A percentile compares a stretch with the other conserved stretches of the same genome.
Evolutionary conservation across 2,329 filamentous ascomycete genomes (phyloP).

Genomic region (Mycogone perniciosa): DNA sequence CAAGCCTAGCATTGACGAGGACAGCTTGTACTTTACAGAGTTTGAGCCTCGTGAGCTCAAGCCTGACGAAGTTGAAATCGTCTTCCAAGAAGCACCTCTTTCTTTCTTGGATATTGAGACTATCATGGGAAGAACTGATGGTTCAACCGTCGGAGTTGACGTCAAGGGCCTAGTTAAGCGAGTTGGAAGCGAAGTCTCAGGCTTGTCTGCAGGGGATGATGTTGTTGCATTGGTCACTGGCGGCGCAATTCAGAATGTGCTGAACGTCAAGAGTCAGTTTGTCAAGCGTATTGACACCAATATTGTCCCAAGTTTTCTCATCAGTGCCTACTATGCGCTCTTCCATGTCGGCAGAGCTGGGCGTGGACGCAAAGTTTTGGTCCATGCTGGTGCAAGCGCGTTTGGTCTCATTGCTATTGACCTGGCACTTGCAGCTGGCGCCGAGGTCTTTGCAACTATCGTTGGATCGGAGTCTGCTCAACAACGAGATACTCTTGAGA

Average conservation of each 20-base stretch:
- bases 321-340: constrained; percentile 39
- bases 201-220: constrained; percentile 30
- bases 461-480: constrained; percentile 19
- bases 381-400: constrained; percentile 38
- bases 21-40: constrained; percentile 22
- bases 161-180: constrained; percentile 31
- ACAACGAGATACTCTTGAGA: constrained; percentile 33
- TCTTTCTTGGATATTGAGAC: constrained; percentile 32
- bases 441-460: constrained; percentile 38
- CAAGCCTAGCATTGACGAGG: constrained; percentile 21
- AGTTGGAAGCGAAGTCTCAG: constrained; percentile 26
- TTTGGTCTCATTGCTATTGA: constrained; percentile 39
- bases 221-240: constrained; percentile 35
- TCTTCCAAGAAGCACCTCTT: constrained; percentile 31
- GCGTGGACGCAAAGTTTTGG: constrained; percentile 30
- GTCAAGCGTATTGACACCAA: constrained; percentile 24
- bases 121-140: constrained; percentile 25
- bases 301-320: constrained; percentile 32
- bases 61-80: constrained; percentile 34
- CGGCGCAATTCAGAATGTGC: constrained; percentile 30
- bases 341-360: constrained; percentile 23
- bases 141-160: constrained; percentile 35
- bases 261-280: constrained; percentile 30
- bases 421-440: constrained; percentile 31
- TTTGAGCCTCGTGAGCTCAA: constrained; percentile 17